These are phyloP conservation scores for Apiospora malaysiana DNA, from an alignment of 2,329 filamentous ascomycete species.

Conservation along the genomic window DNA sequence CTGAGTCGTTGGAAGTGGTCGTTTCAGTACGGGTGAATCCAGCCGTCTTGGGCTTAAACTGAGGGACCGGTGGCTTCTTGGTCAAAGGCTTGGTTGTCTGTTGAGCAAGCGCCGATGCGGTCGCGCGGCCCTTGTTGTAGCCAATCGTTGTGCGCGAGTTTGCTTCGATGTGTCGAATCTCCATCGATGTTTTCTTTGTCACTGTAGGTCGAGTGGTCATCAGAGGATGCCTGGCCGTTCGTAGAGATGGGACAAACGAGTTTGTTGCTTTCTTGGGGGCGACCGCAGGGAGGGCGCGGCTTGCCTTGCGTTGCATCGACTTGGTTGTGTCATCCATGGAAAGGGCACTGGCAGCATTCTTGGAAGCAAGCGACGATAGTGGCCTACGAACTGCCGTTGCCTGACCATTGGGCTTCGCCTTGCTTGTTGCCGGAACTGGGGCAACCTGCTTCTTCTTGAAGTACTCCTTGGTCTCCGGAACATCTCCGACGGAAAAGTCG, in stretches of 20 bases:
- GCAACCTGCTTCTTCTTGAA: conserved; percentile 41
- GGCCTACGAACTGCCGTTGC: conserved; percentile 33
- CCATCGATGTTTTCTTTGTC: conserved; percentile 56
- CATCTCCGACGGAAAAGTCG: conserved; percentile 64
- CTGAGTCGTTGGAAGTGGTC: conserved; percentile 45
- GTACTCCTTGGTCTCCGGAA: conserved; percentile 53
- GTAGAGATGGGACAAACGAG: conserved; percentile 38
- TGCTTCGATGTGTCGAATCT: conserved; percentile 65
- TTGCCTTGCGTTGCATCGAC: conserved; percentile 38
- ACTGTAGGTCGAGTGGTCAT: conserved; percentile 46
- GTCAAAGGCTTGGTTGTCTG: conserved; percentile 31
- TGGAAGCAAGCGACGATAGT: conserved; percentile 60
- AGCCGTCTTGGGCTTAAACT: conserved; percentile 27
- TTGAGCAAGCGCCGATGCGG: conserved; percentile 54
- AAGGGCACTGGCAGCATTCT: conserved; percentile 59
- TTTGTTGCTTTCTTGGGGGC: conserved; percentile 33
- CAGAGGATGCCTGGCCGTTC: conserved; percentile 36
- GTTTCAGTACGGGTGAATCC: conserved; percentile 42
- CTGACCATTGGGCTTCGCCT: conserved; percentile 22
- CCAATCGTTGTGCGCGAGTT: conserved; percentile 84
- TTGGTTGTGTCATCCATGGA: conserved; percentile 47
- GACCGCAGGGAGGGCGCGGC: conserved; percentile 33
- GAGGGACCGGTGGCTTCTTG: conserved; percentile 25
- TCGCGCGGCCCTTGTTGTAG: conserved; percentile 77
- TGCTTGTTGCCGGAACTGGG: conserved; percentile 23